Base-by-base conservation (phyloP, 495 filamentous ascomycete species). In the Talaromyces nanjingensis region DNA sequence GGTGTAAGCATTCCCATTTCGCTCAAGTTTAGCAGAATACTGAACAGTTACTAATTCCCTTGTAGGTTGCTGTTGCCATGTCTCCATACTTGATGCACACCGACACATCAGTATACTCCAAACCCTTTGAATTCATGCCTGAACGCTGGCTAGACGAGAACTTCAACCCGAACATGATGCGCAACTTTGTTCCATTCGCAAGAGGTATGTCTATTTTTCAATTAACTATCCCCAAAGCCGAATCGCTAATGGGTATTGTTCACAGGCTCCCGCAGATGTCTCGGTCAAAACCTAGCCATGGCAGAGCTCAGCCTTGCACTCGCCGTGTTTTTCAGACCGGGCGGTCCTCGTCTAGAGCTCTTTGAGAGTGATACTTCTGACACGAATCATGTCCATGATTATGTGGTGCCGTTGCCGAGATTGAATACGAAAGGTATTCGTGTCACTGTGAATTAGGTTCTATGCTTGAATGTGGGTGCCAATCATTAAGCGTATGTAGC, bases 51-150 rank as follows among this genome's bases (percentile, higher is more conserved):
- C 45, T 49, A 5, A 49, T 49, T 18, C 2, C 6, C 18, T 4
- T 11, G 3, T 68, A 77, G 27, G 80, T 77, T 0, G 75, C 82
- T 0, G 72, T 86, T 34, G 78, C 77, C 59, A 81, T 80, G 70
- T 77, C 77, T 7, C 70, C 74, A 11, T 77, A 76, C 65, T 75
- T 80, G 62, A 71, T 81, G 8, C 81, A 84, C 65, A 74, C 72
- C 59, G 70, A 84, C 64, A 65, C 78, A 31, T 68, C 65, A 3
- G 60, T 84, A 11, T 86, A 83, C 64, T 79, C 81, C 0, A 66
- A 81, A 1, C 75, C 81, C 1, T 65, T 77, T 3, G 68, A 64
- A 12, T 84, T 82, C 65, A 63, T 72, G 14, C 84, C 84, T 0
- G 76, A 81, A 20, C 76, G 84, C 24, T 87, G 81, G 80, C 67